Conservation (phyloP, 108 stramenopile species). For the Seminavis robusta region DNA sequence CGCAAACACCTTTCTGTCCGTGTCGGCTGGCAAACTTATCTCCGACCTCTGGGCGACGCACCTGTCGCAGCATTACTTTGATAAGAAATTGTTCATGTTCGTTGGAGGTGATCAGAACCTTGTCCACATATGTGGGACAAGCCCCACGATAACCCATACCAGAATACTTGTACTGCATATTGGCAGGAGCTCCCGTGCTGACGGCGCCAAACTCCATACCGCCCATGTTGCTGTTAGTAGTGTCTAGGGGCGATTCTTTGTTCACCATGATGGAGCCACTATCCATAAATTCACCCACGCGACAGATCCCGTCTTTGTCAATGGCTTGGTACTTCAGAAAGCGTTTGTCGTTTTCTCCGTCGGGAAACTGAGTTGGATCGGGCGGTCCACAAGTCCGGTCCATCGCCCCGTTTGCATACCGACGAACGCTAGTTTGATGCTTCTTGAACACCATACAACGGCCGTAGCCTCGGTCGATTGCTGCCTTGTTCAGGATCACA, state of each 20-base stretch:
- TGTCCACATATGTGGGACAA: conserved; percentile 92
- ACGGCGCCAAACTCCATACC: conserved; percentile 47
- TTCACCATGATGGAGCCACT: conserved; percentile 89
- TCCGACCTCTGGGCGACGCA: conserved; percentile 95
- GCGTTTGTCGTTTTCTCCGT: conserved; percentile 81
- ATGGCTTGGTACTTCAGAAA: conserved; percentile 74
- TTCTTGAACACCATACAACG: conserved; percentile 90
- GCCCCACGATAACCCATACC: conserved; percentile 81
- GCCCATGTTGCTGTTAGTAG: conserved; percentile 62
- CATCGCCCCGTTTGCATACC: conserved; percentile 90
- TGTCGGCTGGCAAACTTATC: conserved; percentile 99
- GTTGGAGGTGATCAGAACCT: conserved; percentile 94
- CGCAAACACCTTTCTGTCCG: conserved; percentile 99
- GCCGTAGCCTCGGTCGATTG: conserved; percentile 96
- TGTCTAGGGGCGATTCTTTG: conserved; percentile 81
- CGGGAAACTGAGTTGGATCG: conserved; percentile 56
- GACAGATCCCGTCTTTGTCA: conserved; percentile 92
- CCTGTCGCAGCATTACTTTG: conserved; percentile 92
- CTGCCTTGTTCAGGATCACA: conserved; percentile 95
- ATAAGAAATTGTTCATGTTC: conserved; percentile 94
- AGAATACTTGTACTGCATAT: conserved; percentile 76
- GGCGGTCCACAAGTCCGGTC: conserved; percentile 87
- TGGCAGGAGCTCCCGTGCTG: conserved; percentile 23
- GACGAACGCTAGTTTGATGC: conserved; percentile 84
- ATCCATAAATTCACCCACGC: conserved; percentile 85